Conservation (phyloP, 306 rosid genomes). For the Datisca glomerata region DNA sequence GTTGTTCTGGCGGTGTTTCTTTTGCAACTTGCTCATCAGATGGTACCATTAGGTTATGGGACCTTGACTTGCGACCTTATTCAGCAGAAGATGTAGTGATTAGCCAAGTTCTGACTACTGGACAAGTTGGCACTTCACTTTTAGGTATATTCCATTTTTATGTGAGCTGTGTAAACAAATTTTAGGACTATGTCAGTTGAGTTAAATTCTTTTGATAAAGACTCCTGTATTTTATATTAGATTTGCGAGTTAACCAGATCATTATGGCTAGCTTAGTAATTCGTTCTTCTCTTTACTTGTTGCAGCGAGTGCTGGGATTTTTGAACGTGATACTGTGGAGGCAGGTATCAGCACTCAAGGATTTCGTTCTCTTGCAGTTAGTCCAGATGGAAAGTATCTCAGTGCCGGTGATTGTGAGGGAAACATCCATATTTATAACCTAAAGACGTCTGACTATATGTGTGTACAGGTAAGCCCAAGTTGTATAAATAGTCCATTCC, state of each 20-base stretch:
- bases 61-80: slow-evolving; percentile 51
- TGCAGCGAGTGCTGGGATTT: slow-evolving; percentile 54
- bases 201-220: no score
- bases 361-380: slow-evolving; percentile 61
- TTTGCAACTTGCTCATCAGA: slow-evolving; percentile 79
- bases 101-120: slow-evolving; percentile 17
- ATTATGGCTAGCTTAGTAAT: slow-evolving; percentile 8
- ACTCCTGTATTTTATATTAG: no score
- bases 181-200: not conserved
- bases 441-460: slow-evolving; percentile 49
- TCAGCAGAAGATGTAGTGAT: slow-evolving; percentile 22
- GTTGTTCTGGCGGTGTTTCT: slow-evolving; percentile 67
- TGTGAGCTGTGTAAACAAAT: not conserved
- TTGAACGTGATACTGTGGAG: slow-evolving; percentile 50
- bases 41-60: slow-evolving; percentile 77
- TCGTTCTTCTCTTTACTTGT: slow-evolving; percentile 16
- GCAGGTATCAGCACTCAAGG: slow-evolving; percentile 36
- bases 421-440: slow-evolving; percentile 60
- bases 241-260: slow-evolving; percentile 6
- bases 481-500: no score
- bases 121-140: slow-evolving; percentile 25
- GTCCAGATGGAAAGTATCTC: slow-evolving; percentile 72
- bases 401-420: slow-evolving; percentile 72
- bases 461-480: slow-evolving; percentile 44
- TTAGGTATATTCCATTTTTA: slow-evolving; percentile 31